Evolutionary conservation across 768 basidiomycete genomes (phyloP), one percentile per base, ranked within the genome.

Genomic region (Russula brevipes): DNA sequence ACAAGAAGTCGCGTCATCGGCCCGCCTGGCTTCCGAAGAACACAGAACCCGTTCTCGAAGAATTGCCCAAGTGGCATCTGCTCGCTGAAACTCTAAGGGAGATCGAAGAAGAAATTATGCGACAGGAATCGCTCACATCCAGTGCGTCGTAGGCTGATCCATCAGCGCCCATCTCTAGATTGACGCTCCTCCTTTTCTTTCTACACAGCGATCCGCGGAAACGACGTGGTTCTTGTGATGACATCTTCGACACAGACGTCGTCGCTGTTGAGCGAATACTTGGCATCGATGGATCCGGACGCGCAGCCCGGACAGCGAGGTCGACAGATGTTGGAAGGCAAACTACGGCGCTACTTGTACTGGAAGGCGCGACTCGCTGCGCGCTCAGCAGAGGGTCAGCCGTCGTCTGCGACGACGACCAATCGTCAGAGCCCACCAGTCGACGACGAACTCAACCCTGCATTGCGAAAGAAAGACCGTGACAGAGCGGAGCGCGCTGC

Each of bases 41-140:
- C 1, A 85, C 95, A 73, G 85, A 92, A 50, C 91, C 93, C 0
- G 84, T 94, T 0, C 78, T 98, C 30, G 97, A 98, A 74, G 97
- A 98, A 70, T 81, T 91, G 49, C 95, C 95, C 0, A 99, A 99
- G 72, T 98, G 97, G 96, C 81, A 81, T 60, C 72, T 95, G 8
- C 76, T 99, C 12, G 81, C 86, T 0, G 89, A 93, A n/a, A 82
- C 95, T 0, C 73, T 99, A 49, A 80, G 91, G 55, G 97, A 99
- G 75, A 88, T 94, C 2, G 97, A 98, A 73, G 85, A 85, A 63
- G 91, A 94, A 67, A 87, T 90, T 36, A 77, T 89, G 61, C 78
- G 85, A 47, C 81, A 84, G 64, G 83, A 87, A 65, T 77, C 79
- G 9, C 61, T 70, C 6, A 63, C 69, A 1, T 57, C 68, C 41